Base-by-base conservation (phyloP, 2,329 filamentous ascomycete genomes). In the Aspergillus candidus region DNA sequence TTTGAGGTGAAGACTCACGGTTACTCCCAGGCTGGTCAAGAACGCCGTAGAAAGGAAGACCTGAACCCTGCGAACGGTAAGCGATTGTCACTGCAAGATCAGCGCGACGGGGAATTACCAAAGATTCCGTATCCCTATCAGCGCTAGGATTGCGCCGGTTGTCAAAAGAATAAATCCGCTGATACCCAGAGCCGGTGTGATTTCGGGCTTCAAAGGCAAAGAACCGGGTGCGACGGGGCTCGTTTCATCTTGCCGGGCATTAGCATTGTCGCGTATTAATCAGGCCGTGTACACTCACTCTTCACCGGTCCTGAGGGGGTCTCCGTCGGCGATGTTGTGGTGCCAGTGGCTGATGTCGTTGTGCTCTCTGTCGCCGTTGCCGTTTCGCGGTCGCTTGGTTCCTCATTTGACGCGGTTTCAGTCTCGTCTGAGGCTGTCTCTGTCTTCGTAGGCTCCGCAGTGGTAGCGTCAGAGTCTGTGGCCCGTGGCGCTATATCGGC, bases 161-260 rank as follows among this genome's bases (percentile, higher is more conserved):
- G 82, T 61, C 35, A 97, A 74, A 47, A 97, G 73, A 39, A 96
- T 72, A 14, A 83, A 78, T 17, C 90, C 91, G 30, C 82, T 83
- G 38, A 96, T 78, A 3, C 82, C 87, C 67, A 88, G 82, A 33
- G 83, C 88, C 3, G 91, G 89, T 2, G 88, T 95, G 38, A 97
- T 75, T 43, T 65, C 68, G 0, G 91, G 89, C 17, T 78, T 58
- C 30, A 95, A 70, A 0, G 91, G 91, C 13, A 96, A 74, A 40
- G 56, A 58, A 43, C 63, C 58, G 1, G 55, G 53, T 29, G 56
- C 53, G 33, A 51, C 47, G 33, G 55, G 43, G 18, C 54, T 56
- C 18, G 50, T 43, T 32, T 38, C 49, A 48, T 58, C 54, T 50
- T 36, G 42, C 29, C 33, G 7, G 18, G 15, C 22, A 3, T 33